Conservation (phyloP, 164 flowering plant species). For the Tetracentron sinense region DNA sequence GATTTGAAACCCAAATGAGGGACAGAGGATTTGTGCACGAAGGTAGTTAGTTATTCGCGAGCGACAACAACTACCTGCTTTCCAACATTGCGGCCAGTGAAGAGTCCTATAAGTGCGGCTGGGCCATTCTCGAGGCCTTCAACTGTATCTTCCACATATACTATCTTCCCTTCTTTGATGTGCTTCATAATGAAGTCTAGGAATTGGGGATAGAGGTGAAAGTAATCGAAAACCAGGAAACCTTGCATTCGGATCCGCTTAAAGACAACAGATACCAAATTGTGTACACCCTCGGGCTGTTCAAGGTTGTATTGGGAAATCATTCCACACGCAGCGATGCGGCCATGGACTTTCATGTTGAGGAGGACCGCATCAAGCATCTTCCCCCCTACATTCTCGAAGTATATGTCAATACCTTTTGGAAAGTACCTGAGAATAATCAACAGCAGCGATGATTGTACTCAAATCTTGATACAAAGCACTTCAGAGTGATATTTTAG, state of each 20-base stretch:
- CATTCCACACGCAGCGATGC: conserved; percentile 33
- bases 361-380: conserved; percentile 43
- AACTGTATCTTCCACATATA: conserved; percentile 25
- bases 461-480: too few relatives aligned
- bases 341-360: conserved; percentile 34
- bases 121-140: conserved; percentile 33
- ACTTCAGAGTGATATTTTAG: too few relatives aligned
- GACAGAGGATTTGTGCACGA: too few relatives aligned
- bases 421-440: conserved; percentile 27
- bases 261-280: conserved; percentile 19
- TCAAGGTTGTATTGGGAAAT: conserved; percentile 39
- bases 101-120: conserved; percentile 24
- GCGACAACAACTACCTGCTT: conserved; percentile 29
- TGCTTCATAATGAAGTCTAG: conserved; percentile 22
- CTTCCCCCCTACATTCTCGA: conserved; percentile 40
- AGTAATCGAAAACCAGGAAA: conserved; percentile 23
- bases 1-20: too few relatives aligned
- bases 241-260: conserved; percentile 35
- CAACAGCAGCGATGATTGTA: too few relatives aligned
- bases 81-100: conserved; percentile 24
- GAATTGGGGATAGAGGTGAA: conserved; percentile 28
- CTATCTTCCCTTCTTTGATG: conserved; percentile 28
- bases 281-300: conserved; percentile 28
- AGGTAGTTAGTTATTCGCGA: conserved; percentile 7
- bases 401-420: conserved; percentile 29